Conservation (phyloP, 2,329 filamentous ascomycete species). For the Ambrosiella cleistominuta region DNA sequence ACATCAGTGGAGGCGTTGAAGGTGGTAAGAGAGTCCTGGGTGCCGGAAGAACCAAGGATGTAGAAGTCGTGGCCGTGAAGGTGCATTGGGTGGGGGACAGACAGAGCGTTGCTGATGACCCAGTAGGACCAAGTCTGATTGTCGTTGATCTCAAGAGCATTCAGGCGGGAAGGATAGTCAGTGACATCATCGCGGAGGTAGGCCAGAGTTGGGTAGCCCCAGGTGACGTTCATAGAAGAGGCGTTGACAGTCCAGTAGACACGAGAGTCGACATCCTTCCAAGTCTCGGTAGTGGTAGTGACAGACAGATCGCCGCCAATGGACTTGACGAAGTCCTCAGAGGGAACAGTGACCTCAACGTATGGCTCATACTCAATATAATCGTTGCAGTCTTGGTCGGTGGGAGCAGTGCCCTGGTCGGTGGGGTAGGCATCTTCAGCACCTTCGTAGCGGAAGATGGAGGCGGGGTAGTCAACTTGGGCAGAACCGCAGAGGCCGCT, state of each 20-base stretch:
- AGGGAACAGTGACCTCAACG: conserved; percentile 16
- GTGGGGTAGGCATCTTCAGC: conserved; percentile 18
- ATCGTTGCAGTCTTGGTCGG: conserved; percentile 16
- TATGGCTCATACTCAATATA: conserved; percentile 17
- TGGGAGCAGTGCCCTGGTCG: conserved; percentile 16
- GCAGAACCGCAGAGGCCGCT: conserved; percentile 21
- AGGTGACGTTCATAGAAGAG: conserved; percentile 22
- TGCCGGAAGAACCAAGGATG: conserved; percentile 20
- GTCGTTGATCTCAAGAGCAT: conserved; percentile 14
- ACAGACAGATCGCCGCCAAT: conserved; percentile 16
- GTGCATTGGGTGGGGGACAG: conserved; percentile 28
- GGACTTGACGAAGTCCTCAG: conserved; percentile 17
- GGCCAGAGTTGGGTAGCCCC: conserved; percentile 24
- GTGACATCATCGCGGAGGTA: conserved; percentile 15
- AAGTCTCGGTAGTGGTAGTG: conserved; percentile 13
- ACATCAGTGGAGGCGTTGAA: conserved; percentile 20
- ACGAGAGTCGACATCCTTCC: conserved; percentile 15
- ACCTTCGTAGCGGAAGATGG: conserved; percentile 24
- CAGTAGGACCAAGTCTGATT: conserved; percentile 19
- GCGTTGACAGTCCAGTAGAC: conserved; percentile 21
- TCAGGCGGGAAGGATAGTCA: conserved; percentile 14
- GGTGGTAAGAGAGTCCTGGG: conserved; percentile 9
- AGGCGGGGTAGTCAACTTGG: conserved; percentile 18
- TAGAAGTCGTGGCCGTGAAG: conserved; percentile 33
- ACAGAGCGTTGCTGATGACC: conserved; percentile 18